These are phyloP conservation scores for Vaccinium macrocarpon DNA, from an alignment of 148 eudicot species.

Conservation along the genomic window DNA sequence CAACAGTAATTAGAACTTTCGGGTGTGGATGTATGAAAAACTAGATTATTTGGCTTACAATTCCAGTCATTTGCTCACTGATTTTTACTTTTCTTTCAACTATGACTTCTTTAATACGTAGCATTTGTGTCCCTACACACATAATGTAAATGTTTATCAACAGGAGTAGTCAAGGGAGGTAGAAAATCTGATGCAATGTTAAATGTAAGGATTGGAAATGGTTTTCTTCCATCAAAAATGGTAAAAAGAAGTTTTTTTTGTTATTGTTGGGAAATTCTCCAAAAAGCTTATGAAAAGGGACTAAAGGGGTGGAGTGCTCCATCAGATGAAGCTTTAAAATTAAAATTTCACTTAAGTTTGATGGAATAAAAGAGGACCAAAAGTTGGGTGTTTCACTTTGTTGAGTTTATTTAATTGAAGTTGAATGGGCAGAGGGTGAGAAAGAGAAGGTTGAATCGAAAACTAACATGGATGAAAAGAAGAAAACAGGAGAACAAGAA, in stretches of 20 bases:
- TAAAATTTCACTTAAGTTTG: background rate
- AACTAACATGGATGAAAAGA: conserved; percentile 24
- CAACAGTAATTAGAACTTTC: too few relatives aligned
- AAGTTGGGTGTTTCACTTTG: background rate
- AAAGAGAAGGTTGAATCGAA: conserved; percentile 27
- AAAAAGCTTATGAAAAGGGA: background rate
- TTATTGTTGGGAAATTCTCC: background rate
- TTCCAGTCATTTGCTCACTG: too few relatives aligned
- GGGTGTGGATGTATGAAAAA: too few relatives aligned
- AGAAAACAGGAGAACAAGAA: conserved; percentile 36
- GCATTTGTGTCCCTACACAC: too few relatives aligned
- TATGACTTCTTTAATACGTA: too few relatives aligned
- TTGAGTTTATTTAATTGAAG: conserved; percentile 9
- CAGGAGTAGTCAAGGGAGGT: too few relatives aligned
- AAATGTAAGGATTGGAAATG: background rate
- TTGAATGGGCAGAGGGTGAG: conserved; percentile 25
- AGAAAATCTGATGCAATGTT: background rate
- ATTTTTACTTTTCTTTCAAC: too few relatives aligned
- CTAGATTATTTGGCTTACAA: too few relatives aligned
- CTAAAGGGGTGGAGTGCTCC: background rate
- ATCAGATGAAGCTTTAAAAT: background rate
- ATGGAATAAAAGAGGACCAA: background rate
- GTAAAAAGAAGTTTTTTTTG: background rate
- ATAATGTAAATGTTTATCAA: too few relatives aligned
- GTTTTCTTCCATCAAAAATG: background rate